Percentiles rank a stretch among this genome's conserved stretches.
phyloP scores from a whole-genome alignment of 2,329 filamentous ascomycete genomes.

The Alternaria dauci region DNA sequence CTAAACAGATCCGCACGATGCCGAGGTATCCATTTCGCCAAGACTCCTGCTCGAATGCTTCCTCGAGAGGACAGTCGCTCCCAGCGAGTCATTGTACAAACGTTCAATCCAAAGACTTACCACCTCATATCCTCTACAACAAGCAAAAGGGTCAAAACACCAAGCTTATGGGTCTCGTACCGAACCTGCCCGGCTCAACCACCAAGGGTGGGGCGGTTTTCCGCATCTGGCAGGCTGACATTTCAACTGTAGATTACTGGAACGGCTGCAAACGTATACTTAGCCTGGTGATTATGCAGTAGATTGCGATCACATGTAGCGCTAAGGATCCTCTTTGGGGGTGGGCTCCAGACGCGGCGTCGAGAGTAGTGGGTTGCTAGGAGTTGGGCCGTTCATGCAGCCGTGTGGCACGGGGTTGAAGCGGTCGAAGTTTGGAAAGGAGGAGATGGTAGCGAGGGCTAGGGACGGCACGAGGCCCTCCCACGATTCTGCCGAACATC shows the following conservation, averaged over 20 bases:
- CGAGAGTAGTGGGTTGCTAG: slow-evolving; percentile 10
- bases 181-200: not conserved
- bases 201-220: slow-evolving; percentile 22
- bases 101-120: not conserved
- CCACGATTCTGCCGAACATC: not conserved
- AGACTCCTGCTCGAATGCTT: not conserved
- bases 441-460: not conserved
- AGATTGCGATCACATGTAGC: slow-evolving; percentile 25
- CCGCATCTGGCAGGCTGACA: slow-evolving; percentile 31
- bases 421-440: slow-evolving; percentile 4
- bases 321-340: slow-evolving; percentile 1
- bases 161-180: not conserved
- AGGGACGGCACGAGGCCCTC: not conserved
- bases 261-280: slow-evolving; percentile 44
- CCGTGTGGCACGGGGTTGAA: slow-evolving; percentile 9
- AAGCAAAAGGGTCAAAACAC: not conserved
- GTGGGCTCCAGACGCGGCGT: not conserved
- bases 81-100: not conserved
- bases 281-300: slow-evolving; percentile 29
- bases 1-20: not conserved
- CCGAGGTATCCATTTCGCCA: slow-evolving; percentile 2
- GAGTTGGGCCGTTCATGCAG: slow-evolving; percentile 14
- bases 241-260: slow-evolving; percentile 40
- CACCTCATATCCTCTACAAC: not conserved
- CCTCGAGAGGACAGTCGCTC: not conserved